Percentiles rank a stretch among this genome's conserved stretches.
These are phyloP conservation scores for Aspergillus ustus DNA, from an alignment of 2,329 filamentous ascomycete genomes.

Conservation along the genomic window DNA sequence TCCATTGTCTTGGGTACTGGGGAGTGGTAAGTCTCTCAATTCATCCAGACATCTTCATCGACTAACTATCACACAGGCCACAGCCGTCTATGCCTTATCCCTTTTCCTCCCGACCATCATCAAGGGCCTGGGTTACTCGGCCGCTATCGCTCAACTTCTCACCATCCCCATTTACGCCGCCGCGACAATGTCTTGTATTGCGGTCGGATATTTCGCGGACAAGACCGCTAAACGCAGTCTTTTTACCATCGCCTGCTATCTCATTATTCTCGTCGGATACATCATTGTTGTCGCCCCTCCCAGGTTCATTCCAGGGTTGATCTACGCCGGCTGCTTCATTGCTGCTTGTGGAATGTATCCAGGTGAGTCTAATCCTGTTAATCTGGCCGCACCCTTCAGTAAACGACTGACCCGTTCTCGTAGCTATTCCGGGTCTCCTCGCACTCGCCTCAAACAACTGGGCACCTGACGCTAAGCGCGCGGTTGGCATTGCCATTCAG, in stretches of 20 bases:
- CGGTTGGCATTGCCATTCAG: conserved; percentile 67
- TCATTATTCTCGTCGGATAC: conserved; percentile 43
- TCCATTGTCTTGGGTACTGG: not conserved
- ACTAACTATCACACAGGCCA: not conserved
- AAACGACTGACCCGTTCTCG: not conserved
- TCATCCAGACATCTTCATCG: not conserved
- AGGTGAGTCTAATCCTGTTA: conserved; percentile 16
- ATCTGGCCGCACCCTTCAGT: conserved; percentile 34
- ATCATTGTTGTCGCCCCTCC: conserved; percentile 54
- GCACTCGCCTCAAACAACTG: conserved; percentile 59
- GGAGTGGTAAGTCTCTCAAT: not conserved
- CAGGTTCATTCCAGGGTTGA: conserved; percentile 43
- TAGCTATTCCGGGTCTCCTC: conserved; percentile 51
- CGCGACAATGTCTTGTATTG: conserved; percentile 42
- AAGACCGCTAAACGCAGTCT: conserved; percentile 56
- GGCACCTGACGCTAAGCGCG: conserved; percentile 59
- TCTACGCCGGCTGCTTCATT: conserved; percentile 55
- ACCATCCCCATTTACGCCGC: conserved; percentile 48
- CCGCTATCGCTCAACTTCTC: conserved; percentile 45
- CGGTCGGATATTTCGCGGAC: conserved; percentile 62
- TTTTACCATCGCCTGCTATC: conserved; percentile 56
- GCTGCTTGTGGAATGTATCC: conserved; percentile 30
- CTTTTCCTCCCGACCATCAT: conserved; percentile 48
- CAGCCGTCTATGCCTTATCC: conserved; percentile 37
- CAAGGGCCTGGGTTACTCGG: conserved; percentile 45